Percentiles rank a stretch among this genome's conserved stretches.
Conservation (phyloP, 805 yeast genomes). For the Wickerhamomyces sydowiorum region DNA sequence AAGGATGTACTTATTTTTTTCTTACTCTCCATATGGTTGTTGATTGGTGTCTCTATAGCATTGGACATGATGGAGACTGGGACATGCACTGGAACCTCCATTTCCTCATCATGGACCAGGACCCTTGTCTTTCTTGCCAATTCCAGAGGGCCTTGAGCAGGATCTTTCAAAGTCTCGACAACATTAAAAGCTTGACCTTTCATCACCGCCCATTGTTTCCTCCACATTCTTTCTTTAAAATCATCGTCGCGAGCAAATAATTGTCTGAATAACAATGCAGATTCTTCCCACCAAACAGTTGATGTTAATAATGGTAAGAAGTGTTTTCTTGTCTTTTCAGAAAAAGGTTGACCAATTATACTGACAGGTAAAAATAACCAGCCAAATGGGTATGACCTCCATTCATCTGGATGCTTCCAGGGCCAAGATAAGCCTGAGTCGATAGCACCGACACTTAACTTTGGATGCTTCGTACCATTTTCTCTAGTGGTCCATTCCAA, state of each 20-base stretch:
- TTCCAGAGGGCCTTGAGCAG: slow-evolving; percentile 62
- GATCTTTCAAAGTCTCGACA: slow-evolving; percentile 53
- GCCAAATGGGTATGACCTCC: slow-evolving; percentile 76
- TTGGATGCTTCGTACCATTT: slow-evolving; percentile 28
- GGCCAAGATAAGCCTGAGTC: slow-evolving; percentile 74
- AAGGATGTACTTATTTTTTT: not conserved
- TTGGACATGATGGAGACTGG: slow-evolving; percentile 31
- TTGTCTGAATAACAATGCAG: slow-evolving; percentile 38
- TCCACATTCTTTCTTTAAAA: slow-evolving; percentile 62
- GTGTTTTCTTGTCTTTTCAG: slow-evolving; percentile 47
- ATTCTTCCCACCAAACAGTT: slow-evolving; percentile 65
- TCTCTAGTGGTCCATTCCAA: slow-evolving; percentile 35
- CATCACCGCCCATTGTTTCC: slow-evolving; percentile 59
- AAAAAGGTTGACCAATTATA: slow-evolving; percentile 63
- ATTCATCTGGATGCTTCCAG: slow-evolving; percentile 79
- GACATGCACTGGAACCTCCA: slow-evolving; percentile 47
- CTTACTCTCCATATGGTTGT: not conserved
- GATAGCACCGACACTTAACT: slow-evolving; percentile 58
- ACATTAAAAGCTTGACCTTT: slow-evolving; percentile 78
- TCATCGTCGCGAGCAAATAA: slow-evolving; percentile 52
- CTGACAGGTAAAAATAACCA: slow-evolving; percentile 66
- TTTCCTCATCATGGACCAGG: slow-evolving; percentile 53
- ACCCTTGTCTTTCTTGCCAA: slow-evolving; percentile 53
- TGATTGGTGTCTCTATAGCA: slow-evolving; percentile 39
- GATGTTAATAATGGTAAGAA: slow-evolving; percentile 55